Percentiles rank a stretch among this genome's conserved stretches.
phyloP scores from a whole-genome alignment of 73 alveolate species.

The Breviolum minutum region DNA sequence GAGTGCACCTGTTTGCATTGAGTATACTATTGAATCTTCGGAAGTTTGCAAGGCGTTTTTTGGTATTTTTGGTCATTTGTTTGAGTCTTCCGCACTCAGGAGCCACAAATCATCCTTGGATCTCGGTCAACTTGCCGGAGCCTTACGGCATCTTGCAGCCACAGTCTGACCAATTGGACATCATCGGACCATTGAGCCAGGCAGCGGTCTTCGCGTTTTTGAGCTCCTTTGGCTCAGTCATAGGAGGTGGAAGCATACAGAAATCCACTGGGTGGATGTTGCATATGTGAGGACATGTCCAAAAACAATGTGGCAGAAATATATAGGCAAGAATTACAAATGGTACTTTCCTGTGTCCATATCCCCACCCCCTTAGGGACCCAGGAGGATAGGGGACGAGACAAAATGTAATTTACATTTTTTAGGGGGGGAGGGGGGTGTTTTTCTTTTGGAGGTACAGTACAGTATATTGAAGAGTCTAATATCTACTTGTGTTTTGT shows the following conservation, averaged over 20 bases:
- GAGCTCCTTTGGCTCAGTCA: not conserved
- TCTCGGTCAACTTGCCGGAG: not conserved
- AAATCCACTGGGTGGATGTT: too few species aligned
- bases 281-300: too few species aligned
- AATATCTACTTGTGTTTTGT: too few species aligned
- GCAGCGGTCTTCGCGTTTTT: not conserved
- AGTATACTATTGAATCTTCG: not conserved
- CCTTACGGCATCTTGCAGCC: not conserved
- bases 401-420: too few species aligned
- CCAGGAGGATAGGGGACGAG: too few species aligned
- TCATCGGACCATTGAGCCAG: not conserved
- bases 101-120: conserved; percentile 2
- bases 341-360: too few species aligned
- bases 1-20: not conserved
- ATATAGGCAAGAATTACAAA: too few species aligned
- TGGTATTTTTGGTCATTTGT: not conserved
- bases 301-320: too few species aligned
- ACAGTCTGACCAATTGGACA: not conserved
- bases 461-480: too few species aligned
- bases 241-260: not conserved
- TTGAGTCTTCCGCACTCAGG: not conserved
- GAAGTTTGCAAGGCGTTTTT: not conserved
- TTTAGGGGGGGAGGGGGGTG: too few species aligned
- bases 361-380: too few species aligned
- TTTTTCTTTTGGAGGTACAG: too few species aligned